Evolutionary conservation across 257 asterid genomes (phyloP).

Genomic region (Verbena officinalis): DNA sequence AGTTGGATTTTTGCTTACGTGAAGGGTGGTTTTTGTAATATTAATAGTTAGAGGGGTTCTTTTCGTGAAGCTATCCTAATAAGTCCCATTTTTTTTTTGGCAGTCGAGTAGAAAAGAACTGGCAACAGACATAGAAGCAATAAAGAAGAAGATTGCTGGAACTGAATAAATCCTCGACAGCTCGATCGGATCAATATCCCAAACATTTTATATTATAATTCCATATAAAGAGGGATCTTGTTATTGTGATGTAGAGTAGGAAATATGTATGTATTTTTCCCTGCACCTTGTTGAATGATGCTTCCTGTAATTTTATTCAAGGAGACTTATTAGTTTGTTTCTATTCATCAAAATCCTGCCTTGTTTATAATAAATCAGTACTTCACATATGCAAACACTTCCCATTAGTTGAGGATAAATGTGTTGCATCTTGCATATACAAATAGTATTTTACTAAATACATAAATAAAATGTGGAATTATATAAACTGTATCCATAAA

Average conservation of each 20-base stretch:
- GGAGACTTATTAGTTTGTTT: background rate
- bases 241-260: conserved; percentile 49
- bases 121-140: conserved; percentile 71
- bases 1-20: too few species aligned
- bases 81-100: background rate
- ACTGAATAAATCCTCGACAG: conserved; percentile 48
- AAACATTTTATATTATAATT: conserved; percentile 10
- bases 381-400: too few species aligned
- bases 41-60: too few species aligned
- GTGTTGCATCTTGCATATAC: too few species aligned
- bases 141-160: conserved; percentile 93
- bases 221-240: conserved; percentile 44
- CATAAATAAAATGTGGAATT: too few species aligned
- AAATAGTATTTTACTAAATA: too few species aligned
- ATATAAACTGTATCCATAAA: too few species aligned
- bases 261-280: conserved; percentile 37
- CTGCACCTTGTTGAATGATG: conserved; percentile 33
- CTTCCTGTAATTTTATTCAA: conserved; percentile 23
- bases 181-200: conserved; percentile 31
- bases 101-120: conserved; percentile 95
- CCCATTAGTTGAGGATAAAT: too few species aligned
- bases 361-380: background rate
- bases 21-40: too few species aligned
- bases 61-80: too few species aligned
- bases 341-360: background rate